phyloP scores from a whole-genome alignment of 345 rosid species.

The Populus alba region DNA sequence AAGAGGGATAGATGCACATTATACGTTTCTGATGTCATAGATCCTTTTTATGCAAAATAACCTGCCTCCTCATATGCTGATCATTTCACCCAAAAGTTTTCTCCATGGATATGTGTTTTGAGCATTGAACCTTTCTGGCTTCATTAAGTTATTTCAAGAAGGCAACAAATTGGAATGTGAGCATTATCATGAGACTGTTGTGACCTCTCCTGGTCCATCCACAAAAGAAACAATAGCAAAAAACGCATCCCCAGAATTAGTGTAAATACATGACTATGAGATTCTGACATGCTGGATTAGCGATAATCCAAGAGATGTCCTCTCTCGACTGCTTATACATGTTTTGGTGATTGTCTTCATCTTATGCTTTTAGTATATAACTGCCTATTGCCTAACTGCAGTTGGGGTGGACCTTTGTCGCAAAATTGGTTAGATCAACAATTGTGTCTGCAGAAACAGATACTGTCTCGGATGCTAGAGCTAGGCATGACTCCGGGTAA shows the following conservation, averaged over 20 bases:
- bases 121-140: neutral
- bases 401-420: constrained; percentile 96
- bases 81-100: no score
- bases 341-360: neutral
- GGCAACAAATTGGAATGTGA: no score
- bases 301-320: neutral
- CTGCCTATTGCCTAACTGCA: constrained; percentile 25
- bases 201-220: neutral
- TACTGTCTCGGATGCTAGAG: constrained; percentile 77
- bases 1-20: no score
- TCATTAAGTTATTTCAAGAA: neutral
- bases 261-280: neutral
- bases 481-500: constrained; percentile 98
- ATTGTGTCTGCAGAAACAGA: constrained; percentile 71
- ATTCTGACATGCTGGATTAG: neutral
- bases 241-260: neutral
- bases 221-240: neutral
- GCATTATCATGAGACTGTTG: no score
- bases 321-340: no score
- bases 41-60: no score
- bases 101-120: no score
- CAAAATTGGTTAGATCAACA: constrained; percentile 82
- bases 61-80: no score
- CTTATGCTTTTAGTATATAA: constrained; percentile 3
- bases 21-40: no score